Percentiles rank a stretch among this genome's conserved stretches.
These are phyloP conservation scores for Aspergillus hiratsukae DNA, from an alignment of 2,329 filamentous ascomycete species.

Conservation along the genomic window DNA sequence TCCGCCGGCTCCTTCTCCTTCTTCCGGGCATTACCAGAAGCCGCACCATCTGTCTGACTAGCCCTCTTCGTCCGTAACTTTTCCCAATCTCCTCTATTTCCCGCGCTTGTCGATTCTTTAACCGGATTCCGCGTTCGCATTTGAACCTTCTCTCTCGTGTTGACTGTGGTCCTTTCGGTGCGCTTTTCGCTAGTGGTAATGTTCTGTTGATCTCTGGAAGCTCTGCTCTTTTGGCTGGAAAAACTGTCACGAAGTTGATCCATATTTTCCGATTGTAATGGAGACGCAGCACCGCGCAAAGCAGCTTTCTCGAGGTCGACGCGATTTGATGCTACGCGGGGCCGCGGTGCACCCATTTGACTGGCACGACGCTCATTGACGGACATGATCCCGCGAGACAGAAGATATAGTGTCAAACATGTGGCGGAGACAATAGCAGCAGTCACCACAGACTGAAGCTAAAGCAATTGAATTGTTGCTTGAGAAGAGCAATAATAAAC, in stretches of 20 bases:
- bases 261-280: conserved; percentile 27
- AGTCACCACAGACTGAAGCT: background rate
- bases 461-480: background rate
- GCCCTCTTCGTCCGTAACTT: conserved; percentile 28
- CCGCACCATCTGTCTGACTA: conserved; percentile 19
- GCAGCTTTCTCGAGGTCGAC: conserved; percentile 29
- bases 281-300: conserved; percentile 27
- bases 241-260: conserved; percentile 28
- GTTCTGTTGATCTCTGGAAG: conserved; percentile 31
- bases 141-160: conserved; percentile 60
- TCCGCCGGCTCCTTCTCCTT: conserved; percentile 31
- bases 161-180: conserved; percentile 46
- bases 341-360: conserved; percentile 35
- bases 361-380: conserved; percentile 37
- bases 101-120: conserved; percentile 34
- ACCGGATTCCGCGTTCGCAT: conserved; percentile 57
- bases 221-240: conserved; percentile 27
- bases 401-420: conserved; percentile 19
- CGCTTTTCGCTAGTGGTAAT: conserved; percentile 34
- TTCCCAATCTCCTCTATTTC: conserved; percentile 33
- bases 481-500: background rate
- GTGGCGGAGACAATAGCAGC: conserved; percentile 9
- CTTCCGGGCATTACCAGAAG: conserved; percentile 19
- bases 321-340: conserved; percentile 40
- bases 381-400: conserved; percentile 32